Conservation (phyloP, 2,329 filamentous ascomycete genomes). For the Cercospora sp. region DNA sequence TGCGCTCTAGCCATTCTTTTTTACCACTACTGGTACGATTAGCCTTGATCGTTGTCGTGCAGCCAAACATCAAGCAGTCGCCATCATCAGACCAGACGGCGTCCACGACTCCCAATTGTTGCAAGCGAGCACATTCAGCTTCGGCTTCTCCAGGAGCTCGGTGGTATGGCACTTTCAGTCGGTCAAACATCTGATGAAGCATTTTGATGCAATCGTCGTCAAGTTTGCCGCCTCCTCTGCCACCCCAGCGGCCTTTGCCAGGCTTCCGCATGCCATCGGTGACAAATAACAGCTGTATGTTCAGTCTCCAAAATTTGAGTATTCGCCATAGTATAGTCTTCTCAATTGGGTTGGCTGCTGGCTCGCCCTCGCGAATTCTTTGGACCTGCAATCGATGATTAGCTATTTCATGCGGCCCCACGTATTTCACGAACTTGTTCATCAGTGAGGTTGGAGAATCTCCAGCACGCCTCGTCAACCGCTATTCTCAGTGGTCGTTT, state of each 20-base stretch:
- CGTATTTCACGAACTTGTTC: no score
- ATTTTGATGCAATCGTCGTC: conserved; percentile 38
- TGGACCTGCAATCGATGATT: no score
- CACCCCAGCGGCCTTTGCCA: conserved; percentile 28
- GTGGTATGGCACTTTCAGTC: conserved; percentile 46
- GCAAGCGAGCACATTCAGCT: conserved; percentile 49
- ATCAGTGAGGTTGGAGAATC: conserved; percentile 45
- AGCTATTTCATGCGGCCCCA: no score
- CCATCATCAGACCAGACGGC: conserved; percentile 53
- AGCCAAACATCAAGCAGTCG: conserved; percentile 52
- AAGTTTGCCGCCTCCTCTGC: conserved; percentile 36
- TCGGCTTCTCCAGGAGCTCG: conserved; percentile 51
- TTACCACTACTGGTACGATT: conserved; percentile 38
- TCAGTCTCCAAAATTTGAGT: conserved; percentile 49
- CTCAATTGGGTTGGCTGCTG: conserved; percentile 45
- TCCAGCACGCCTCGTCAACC: conserved; percentile 48
- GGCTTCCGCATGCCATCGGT: conserved; percentile 54
- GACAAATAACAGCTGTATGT: conserved; percentile 56
- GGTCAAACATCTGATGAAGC: conserved; percentile 42
- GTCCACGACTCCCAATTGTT: conserved; percentile 48
- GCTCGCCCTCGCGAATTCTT: conserved; percentile 40
- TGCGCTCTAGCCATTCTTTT: conserved; percentile 37
- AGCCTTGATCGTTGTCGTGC: conserved; percentile 43
- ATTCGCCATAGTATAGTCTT: conserved; percentile 46
- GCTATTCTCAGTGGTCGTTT: conserved; percentile 44